Evolutionary conservation across 2,329 filamentous ascomycete genomes (phyloP).

Genomic region (Aspergillus ochraceus): DNA sequence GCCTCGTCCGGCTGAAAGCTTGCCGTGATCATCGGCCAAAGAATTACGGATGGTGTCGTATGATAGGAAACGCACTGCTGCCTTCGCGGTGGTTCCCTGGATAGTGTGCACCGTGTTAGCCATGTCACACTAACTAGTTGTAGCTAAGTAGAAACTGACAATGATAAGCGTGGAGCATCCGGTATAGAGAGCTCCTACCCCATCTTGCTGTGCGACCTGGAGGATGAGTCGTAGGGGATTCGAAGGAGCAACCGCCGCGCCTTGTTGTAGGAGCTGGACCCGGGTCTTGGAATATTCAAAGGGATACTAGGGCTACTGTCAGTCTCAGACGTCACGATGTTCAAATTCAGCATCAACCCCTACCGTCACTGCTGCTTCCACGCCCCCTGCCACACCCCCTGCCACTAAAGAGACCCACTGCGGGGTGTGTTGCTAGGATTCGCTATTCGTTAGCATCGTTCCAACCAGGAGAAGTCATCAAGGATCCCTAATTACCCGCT

Average conservation of each 20-base stretch:
- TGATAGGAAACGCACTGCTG: slow-evolving; percentile 65
- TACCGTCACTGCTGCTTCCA: slow-evolving; percentile 54
- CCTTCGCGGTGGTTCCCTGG: slow-evolving; percentile 61
- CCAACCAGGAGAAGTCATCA: background rate
- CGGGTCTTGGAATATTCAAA: slow-evolving; percentile 69
- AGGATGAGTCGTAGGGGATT: slow-evolving; percentile 61
- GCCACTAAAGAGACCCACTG: slow-evolving; percentile 51
- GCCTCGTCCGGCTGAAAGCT: slow-evolving; percentile 56
- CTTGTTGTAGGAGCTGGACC: slow-evolving; percentile 50
- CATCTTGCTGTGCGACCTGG: slow-evolving; percentile 57
- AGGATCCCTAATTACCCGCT: background rate
- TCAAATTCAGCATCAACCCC: slow-evolving; percentile 2
- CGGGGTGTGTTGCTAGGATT: slow-evolving; percentile 17
- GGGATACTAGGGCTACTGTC: slow-evolving; percentile 50
- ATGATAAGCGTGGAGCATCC: slow-evolving; percentile 62
- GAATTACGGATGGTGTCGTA: slow-evolving; percentile 65
- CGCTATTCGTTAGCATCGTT: no score
- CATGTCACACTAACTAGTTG: background rate
- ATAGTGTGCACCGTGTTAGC: no score
- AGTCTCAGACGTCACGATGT: background rate
- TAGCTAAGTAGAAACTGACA: background rate
- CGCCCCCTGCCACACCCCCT: slow-evolving; percentile 54
- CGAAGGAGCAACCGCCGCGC: slow-evolving; percentile 43
- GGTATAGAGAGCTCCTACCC: slow-evolving; percentile 60
- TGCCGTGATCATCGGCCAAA: slow-evolving; percentile 54